Evolutionary conservation across 2,329 filamentous ascomycete genomes (phyloP).

Genomic region (Immersiporthe knoxdaviesiana): DNA sequence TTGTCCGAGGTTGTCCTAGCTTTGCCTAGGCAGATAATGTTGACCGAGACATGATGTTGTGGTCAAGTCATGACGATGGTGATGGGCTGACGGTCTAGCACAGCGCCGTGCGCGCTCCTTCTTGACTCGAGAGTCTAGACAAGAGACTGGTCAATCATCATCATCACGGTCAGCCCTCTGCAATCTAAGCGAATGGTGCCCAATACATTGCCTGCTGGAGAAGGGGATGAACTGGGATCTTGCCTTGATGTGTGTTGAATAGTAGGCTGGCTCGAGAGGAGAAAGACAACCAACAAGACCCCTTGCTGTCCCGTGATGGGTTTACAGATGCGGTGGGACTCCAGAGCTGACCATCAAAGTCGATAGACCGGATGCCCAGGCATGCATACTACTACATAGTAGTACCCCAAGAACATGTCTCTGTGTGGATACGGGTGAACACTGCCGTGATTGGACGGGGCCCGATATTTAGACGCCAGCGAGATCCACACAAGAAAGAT

Average conservation of each 20-base stretch:
- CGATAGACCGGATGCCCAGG: neutral
- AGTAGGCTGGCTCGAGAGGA: slow-evolving; percentile 4
- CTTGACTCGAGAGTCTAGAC: neutral
- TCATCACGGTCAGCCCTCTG: neutral
- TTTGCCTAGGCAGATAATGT: neutral
- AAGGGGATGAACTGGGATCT: too few relatives aligned
- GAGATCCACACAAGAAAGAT: neutral
- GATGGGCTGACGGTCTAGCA: neutral
- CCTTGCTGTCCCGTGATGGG: slow-evolving; percentile 20
- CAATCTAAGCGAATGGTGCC: too few relatives aligned
- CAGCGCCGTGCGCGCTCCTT: neutral
- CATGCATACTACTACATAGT: too few relatives aligned
- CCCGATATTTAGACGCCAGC: slow-evolving; percentile 1
- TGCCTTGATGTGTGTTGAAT: neutral
- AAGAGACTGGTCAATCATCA: neutral
- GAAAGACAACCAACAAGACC: slow-evolving; percentile 12
- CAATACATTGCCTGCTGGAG: neutral
- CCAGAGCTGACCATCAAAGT: slow-evolving; percentile 11
- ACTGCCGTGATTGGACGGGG: slow-evolving; percentile 27
- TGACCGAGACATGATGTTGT: neutral
- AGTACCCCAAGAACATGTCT: slow-evolving; percentile 5
- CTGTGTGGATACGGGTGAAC: slow-evolving; percentile 2
- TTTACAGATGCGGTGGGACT: slow-evolving; percentile 22
- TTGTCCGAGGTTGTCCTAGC: neutral
- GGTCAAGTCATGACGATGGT: neutral